Conservation (phyloP, 2,329 filamentous ascomycete genomes). For the Fusarium nisikadoi region DNA sequence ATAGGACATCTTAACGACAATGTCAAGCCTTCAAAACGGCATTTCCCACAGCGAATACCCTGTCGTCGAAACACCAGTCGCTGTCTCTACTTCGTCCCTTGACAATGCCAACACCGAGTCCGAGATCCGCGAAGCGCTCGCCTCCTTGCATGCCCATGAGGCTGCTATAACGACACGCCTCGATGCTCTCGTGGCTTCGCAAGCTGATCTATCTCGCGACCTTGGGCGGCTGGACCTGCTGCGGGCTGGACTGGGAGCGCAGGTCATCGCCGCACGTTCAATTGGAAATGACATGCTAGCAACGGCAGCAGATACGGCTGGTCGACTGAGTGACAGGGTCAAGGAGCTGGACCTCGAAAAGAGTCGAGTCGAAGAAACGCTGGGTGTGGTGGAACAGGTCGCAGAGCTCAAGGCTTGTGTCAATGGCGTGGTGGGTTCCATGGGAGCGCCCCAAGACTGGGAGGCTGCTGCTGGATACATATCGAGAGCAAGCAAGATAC, state of each 20-base stretch:
- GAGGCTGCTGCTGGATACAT: slow-evolving; percentile 94
- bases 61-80: slow-evolving; percentile 38
- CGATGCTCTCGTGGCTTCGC: slow-evolving; percentile 80
- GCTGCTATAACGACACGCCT: slow-evolving; percentile 78
- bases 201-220: slow-evolving; percentile 87
- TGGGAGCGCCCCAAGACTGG: slow-evolving; percentile 99
- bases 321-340: slow-evolving; percentile 86
- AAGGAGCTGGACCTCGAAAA: slow-evolving; percentile 91
- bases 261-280: slow-evolving; percentile 82
- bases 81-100: slow-evolving; percentile 54
- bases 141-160: slow-evolving; percentile 80
- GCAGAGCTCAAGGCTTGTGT: slow-evolving; percentile 97
- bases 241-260: slow-evolving; percentile 86
- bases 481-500: slow-evolving; percentile 82
- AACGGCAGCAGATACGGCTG: slow-evolving; percentile 84
- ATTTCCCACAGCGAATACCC: slow-evolving; percentile 50
- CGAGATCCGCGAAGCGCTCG: slow-evolving; percentile 82
- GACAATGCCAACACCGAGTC: slow-evolving; percentile 78
- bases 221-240: slow-evolving; percentile 88
- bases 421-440: slow-evolving; percentile 91
- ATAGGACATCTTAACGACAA: slow-evolving; percentile 54
- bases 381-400: slow-evolving; percentile 94
- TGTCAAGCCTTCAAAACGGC: slow-evolving; percentile 61
- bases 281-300: slow-evolving; percentile 94
- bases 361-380: slow-evolving; percentile 86